These are phyloP conservation scores for Boeremia lycopersici DNA, from an alignment of 2,329 filamentous ascomycete genomes.

Conservation along the genomic window DNA sequence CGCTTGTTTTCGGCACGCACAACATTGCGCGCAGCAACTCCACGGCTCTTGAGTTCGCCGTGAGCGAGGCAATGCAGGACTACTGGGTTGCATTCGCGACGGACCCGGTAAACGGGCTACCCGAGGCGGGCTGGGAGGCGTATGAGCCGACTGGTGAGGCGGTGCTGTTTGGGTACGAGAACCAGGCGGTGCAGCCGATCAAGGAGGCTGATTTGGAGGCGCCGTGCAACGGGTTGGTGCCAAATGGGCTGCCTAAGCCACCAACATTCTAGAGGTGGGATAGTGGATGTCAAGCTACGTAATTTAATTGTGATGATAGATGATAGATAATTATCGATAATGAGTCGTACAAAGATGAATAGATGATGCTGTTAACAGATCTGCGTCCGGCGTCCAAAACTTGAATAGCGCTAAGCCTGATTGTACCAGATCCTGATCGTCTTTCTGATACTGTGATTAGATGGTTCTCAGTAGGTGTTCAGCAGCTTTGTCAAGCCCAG, in stretches of 20 bases:
- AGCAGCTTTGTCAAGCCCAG: no score
- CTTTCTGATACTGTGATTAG: no score
- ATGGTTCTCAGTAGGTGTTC: no score
- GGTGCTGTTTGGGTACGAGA: slow-evolving; percentile 29
- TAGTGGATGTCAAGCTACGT: not conserved
- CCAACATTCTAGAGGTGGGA: slow-evolving; percentile 1
- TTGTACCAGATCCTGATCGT: no score
- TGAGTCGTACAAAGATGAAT: no score
- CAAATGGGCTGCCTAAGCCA: slow-evolving; percentile 17
- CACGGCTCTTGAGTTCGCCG: slow-evolving; percentile 36
- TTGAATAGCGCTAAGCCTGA: no score
- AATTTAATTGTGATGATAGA: not conserved
- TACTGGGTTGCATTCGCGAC: slow-evolving; percentile 45
- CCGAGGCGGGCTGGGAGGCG: slow-evolving; percentile 40
- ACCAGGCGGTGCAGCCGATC: slow-evolving; percentile 25
- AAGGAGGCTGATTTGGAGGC: slow-evolving; percentile 25
- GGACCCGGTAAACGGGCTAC: slow-evolving; percentile 39
- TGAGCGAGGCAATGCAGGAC: slow-evolving; percentile 47
- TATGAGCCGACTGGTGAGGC: slow-evolving; percentile 35
- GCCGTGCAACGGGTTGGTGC: slow-evolving; percentile 21
- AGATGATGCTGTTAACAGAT: not conserved
- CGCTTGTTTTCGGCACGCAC: slow-evolving; percentile 46
- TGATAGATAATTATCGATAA: not conserved
- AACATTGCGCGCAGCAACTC: slow-evolving; percentile 32
- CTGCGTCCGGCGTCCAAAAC: no score